Conservation (phyloP, 768 basidiomycete species). For the Dioszegia crocea region DNA sequence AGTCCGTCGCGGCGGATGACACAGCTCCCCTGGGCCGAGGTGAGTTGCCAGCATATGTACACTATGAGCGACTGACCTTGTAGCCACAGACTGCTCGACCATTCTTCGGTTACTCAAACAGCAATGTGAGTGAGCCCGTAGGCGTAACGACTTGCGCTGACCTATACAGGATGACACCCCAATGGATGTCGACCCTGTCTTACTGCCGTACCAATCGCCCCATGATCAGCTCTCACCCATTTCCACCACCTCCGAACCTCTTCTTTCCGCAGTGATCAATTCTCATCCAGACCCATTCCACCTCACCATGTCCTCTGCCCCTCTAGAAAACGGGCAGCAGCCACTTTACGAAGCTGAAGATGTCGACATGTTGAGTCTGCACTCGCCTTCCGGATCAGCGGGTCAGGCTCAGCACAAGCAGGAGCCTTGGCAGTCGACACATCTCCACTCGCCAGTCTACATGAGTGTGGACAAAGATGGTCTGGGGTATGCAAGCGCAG, state of each 20-base stretch:
- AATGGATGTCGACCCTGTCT: background rate
- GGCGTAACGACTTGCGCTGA: no score
- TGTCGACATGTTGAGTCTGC: no score
- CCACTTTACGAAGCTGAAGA: background rate
- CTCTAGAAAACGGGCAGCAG: no score
- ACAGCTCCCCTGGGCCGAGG: constrained; percentile 2
- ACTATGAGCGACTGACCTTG: background rate
- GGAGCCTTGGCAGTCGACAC: no score
- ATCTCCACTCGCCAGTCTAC: no score
- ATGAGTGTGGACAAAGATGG: no score
- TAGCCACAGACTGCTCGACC: background rate
- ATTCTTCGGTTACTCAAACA: background rate
- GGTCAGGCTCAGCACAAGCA: no score
- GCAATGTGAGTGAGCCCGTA: background rate
- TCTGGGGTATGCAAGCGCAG: no score
- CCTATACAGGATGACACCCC: background rate
- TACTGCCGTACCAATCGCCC: background rate
- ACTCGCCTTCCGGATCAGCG: no score
- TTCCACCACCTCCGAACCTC: background rate
- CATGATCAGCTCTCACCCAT: background rate
- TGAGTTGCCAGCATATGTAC: background rate
- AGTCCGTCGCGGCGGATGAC: constrained; percentile 13
- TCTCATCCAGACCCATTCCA: background rate
- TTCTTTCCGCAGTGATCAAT: background rate
- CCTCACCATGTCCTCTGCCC: background rate